phyloP scores from a whole-genome alignment of 2,329 filamentous ascomycete genomes.

The Beauveria bassiana region DNA sequence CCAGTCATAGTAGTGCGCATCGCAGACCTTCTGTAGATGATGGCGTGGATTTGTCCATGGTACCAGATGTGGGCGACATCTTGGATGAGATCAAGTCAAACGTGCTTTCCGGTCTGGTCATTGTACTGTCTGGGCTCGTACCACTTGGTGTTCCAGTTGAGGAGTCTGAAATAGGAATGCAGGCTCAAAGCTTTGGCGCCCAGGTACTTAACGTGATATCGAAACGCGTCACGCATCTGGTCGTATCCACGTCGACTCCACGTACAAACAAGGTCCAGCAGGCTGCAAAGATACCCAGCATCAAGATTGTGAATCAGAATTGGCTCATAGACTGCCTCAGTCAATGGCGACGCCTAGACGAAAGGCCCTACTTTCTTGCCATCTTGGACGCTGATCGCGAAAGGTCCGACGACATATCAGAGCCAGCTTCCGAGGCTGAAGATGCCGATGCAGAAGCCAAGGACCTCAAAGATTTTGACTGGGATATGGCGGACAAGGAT shows the following conservation, averaged over 20 bases:
- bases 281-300: conserved; percentile 67
- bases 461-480: conserved; percentile 51
- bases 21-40: conserved; percentile 29
- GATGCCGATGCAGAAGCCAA: conserved; percentile 27
- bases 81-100: conserved; percentile 72
- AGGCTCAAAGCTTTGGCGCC: conserved; percentile 81
- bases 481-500: conserved; percentile 61
- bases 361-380: conserved; percentile 69
- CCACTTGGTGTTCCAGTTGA: conserved; percentile 73
- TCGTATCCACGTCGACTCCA: conserved; percentile 61
- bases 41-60: conserved; percentile 38
- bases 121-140: conserved; percentile 88
- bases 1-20: conserved; percentile 24
- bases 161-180: conserved; percentile 77
- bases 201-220: conserved; percentile 49
- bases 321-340: conserved; percentile 84
- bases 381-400: conserved; percentile 61
- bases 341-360: conserved; percentile 74
- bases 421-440: conserved; percentile 24
- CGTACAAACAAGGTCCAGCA: conserved; percentile 88
- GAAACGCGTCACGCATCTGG: conserved; percentile 62
- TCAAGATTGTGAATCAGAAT: conserved; percentile 86
- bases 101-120: conserved; percentile 65
- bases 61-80: conserved; percentile 82
- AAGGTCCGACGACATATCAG: conserved; percentile 25